A percentile compares a stretch with the other conserved stretches of the same genome.
Evolutionary conservation across 2,329 filamentous ascomycete species (phyloP).

Genomic region (Penicillium palitans): DNA sequence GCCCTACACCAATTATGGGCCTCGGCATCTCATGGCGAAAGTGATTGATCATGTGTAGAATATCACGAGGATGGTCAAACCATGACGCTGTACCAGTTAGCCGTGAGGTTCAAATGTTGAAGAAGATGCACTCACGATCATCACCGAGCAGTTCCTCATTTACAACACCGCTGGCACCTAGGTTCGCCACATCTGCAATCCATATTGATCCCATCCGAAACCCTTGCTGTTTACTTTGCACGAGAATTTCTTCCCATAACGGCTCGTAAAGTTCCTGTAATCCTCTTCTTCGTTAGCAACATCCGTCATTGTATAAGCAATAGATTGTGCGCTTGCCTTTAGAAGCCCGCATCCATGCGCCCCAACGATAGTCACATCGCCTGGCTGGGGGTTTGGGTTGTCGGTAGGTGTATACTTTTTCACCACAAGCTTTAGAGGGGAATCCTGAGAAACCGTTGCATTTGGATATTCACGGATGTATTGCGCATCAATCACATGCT

Average conservation of each 20-base stretch:
- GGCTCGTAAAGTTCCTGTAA: slow-evolving; percentile 9
- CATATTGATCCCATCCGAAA: slow-evolving; percentile 2
- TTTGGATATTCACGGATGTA: slow-evolving; percentile 14
- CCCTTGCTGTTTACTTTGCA: not conserved
- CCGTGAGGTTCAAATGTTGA: not conserved
- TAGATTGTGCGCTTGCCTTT: slow-evolving; percentile 2
- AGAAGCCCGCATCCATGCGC: slow-evolving; percentile 13
- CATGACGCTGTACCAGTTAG: slow-evolving; percentile 59
- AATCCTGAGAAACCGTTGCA: not conserved
- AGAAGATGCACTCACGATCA: not conserved
- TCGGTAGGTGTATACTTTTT: slow-evolving; percentile 10
- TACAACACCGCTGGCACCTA: slow-evolving; percentile 5
- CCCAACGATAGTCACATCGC: slow-evolving; percentile 14
- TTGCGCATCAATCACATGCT: slow-evolving; percentile 12
- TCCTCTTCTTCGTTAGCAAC: too few species aligned
- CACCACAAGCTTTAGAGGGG: slow-evolving; percentile 4
- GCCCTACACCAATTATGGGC: slow-evolving; percentile 6
- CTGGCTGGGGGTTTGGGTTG: slow-evolving; percentile 9
- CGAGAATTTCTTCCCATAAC: slow-evolving; percentile 5
- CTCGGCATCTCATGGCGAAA: slow-evolving; percentile 8
- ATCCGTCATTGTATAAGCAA: not conserved
- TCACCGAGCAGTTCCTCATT: slow-evolving; percentile 7
- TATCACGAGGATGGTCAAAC: slow-evolving; percentile 37
- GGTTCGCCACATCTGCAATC: slow-evolving; percentile 5
- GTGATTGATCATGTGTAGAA: slow-evolving; percentile 7